A percentile compares a stretch with the other conserved stretches of the same genome.
Conservation (phyloP, 2,329 filamentous ascomycete genomes). For the Diaporthe sp. region DNA sequence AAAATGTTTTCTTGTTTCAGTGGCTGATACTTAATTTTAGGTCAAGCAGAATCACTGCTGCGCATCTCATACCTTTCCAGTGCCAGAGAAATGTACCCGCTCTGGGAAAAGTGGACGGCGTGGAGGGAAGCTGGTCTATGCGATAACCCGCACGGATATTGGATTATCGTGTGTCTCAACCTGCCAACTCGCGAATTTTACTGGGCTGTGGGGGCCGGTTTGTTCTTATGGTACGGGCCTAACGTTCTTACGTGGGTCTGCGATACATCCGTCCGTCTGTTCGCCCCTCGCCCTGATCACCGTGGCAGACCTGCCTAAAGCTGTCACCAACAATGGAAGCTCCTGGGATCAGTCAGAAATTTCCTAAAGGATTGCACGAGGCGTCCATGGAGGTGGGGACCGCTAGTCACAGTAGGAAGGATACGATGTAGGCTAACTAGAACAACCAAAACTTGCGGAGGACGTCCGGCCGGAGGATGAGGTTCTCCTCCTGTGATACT, state of each 20-base stretch:
- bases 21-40: background rate
- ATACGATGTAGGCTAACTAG: background rate
- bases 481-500: background rate
- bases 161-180: background rate
- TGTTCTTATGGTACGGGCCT: background rate
- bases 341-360: too few species aligned
- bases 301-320: background rate
- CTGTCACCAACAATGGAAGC: background rate
- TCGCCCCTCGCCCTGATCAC: background rate
- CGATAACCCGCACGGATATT: background rate
- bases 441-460: background rate
- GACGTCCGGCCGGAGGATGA: background rate
- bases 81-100: background rate
- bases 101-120: background rate
- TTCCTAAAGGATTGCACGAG: background rate
- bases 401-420: background rate
- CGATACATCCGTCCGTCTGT: background rate
- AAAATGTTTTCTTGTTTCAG: background rate
- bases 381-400: background rate
- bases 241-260: background rate
- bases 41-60: background rate
- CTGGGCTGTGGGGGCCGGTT: background rate
- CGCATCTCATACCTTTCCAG: background rate
- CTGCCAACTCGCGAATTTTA: constrained; percentile 1
- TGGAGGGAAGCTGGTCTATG: background rate